Evolutionary conservation across 2,329 filamentous ascomycete genomes (phyloP).

Genomic region (Sarocladium kiliense): DNA sequence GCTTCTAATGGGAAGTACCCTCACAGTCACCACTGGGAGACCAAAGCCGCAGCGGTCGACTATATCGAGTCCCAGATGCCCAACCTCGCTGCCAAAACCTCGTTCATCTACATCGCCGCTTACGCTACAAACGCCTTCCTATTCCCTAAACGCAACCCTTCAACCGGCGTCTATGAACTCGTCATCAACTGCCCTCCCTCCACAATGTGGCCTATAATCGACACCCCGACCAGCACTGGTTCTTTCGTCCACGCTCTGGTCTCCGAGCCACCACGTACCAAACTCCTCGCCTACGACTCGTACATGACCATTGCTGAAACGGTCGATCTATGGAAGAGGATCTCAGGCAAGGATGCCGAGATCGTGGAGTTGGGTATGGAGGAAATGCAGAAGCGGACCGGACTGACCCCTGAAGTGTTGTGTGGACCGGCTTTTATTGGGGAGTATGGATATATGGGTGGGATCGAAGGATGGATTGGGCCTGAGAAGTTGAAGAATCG

Average conservation of each 20-base stretch:
- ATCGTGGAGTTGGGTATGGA: slow-evolving; percentile 23
- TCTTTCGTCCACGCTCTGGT: slow-evolving; percentile 38
- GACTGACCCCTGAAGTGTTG: slow-evolving; percentile 31
- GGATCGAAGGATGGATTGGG: slow-evolving; percentile 27
- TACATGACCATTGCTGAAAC: slow-evolving; percentile 27
- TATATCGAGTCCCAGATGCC: slow-evolving; percentile 37
- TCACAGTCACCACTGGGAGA: slow-evolving; percentile 43
- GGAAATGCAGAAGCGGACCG: slow-evolving; percentile 27
- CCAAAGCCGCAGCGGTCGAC: slow-evolving; percentile 42
- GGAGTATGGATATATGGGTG: slow-evolving; percentile 37
- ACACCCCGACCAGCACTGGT: slow-evolving; percentile 32
- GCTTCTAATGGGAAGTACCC: slow-evolving; percentile 37
- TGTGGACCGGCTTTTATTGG: slow-evolving; percentile 27
- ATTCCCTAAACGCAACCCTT: slow-evolving; percentile 15
- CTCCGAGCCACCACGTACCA: slow-evolving; percentile 31
- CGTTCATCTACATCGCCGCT: slow-evolving; percentile 18
- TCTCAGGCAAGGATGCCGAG: slow-evolving; percentile 29
- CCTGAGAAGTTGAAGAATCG: slow-evolving; percentile 31
- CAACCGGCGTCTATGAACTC: slow-evolving; percentile 25
- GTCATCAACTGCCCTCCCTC: slow-evolving; percentile 21
- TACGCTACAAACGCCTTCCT: slow-evolving; percentile 20
- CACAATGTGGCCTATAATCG: slow-evolving; percentile 32
- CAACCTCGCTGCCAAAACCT: slow-evolving; percentile 33
- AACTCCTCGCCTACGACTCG: slow-evolving; percentile 39
- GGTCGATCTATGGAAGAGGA: slow-evolving; percentile 27